A percentile compares a stretch with the other conserved stretches of the same genome.
phyloP scores from a whole-genome alignment of 2,329 filamentous ascomycete species.

The Ophiostoma sp. region DNA sequence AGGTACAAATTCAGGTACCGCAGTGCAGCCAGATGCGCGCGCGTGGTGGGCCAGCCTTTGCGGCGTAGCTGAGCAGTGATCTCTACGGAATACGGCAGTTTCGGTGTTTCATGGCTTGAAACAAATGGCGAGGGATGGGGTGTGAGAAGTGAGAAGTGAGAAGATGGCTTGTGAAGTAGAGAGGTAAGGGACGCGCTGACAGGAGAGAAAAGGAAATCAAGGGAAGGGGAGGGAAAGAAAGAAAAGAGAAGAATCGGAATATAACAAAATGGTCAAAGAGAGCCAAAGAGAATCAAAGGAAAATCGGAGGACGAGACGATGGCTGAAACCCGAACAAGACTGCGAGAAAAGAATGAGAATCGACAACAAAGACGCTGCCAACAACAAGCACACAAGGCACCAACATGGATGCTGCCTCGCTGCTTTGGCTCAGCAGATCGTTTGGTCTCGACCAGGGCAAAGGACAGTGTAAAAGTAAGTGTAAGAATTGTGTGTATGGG shows the following conservation, averaged over 20 bases:
- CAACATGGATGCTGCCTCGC: neutral
- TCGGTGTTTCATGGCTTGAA: constrained; percentile 8
- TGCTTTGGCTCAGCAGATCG: neutral
- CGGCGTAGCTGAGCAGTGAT: neutral
- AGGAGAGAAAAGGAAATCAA: neutral
- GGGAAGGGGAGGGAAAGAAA: neutral
- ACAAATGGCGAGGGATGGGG: neutral
- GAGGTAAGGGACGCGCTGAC: constrained; percentile 2
- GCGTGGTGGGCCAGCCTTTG: constrained; percentile 7
- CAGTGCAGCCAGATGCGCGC: neutral
- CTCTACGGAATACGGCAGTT: constrained; percentile 1
- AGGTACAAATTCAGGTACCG: neutral
- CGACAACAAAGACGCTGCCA: neutral
- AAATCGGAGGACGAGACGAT: neutral
- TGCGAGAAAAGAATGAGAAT: neutral
- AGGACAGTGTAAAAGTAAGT: neutral
- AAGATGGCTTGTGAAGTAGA: neutral
- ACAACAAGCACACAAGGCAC: neutral
- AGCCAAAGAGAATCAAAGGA: neutral
- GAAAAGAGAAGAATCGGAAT: neutral
- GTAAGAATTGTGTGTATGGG: neutral
- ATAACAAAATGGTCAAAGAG: neutral
- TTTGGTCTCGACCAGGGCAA: neutral
- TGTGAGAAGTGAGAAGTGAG: neutral
- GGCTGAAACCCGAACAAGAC: neutral